Base-by-base conservation (phyloP, 164 flowering plant species). In the Protea cynaroides region DNA sequence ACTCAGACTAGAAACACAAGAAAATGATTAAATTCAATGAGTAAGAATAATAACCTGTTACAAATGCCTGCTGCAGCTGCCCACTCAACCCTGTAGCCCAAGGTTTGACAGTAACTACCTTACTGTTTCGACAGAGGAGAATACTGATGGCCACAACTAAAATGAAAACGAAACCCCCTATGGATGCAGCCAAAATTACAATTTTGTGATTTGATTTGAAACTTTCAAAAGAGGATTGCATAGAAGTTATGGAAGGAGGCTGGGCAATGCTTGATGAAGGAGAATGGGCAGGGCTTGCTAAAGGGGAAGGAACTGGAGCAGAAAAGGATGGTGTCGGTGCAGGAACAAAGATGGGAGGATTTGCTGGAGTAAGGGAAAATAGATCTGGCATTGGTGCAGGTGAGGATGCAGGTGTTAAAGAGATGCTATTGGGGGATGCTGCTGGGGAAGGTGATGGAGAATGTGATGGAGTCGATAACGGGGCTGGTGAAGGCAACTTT, bases 11-110 rank as follows among this genome's bases (percentile, higher is more conserved):
- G 3, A 72, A 64, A 29, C 24, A 22, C 18, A 49, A 12, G 50
- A 57, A 24, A 40, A 44, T 25, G 7, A 12, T 43, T 34, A 44
- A 5, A 49, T 7, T 12, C 25, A 22, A 22, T 40, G 40, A 61
- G 60, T 47, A 57, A 49, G 62, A 60, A 76, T 56, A 72, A 22
- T 71, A 70, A 88, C 98, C 98, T 43, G 90, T 88, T 60, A 87
- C 77, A 68, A 92, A 82, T 63, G 95, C 96, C 67, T 81, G 87
- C 78, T 81, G 95, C 69, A 92, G 85, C 81, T 89, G 96, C 59
- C 93, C 96, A 65, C 97, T 93, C 70, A 93, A 75, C 37, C 98
- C 96, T 47, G 96, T 88, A 25, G 82, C 78, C 96, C 97, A 90
- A 44, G 98, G 98, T 69, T 75, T 84, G 54, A 88, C 86, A 23